Percentiles rank a stretch among this genome's conserved stretches.
Evolutionary conservation across 1,139 yeast genomes (phyloP).

Genomic region (Sugiyamaella novakii): DNA sequence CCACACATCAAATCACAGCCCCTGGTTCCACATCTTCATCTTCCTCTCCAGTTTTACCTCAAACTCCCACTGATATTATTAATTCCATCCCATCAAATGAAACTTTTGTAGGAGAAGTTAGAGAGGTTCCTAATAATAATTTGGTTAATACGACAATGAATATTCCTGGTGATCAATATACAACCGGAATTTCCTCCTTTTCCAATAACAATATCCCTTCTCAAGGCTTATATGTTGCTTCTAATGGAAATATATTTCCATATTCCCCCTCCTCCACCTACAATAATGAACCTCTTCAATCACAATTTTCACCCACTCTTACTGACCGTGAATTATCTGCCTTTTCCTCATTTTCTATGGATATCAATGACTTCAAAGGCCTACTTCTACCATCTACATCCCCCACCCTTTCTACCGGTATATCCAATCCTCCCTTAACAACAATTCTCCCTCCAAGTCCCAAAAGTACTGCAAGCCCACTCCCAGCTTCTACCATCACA

Average conservation of each 20-base stretch:
- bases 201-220: too few relatives aligned
- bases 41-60: slow-evolving; percentile 21
- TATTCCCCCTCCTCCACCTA: slow-evolving; percentile 1
- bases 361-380: slow-evolving; percentile 12
- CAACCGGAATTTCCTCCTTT: not conserved
- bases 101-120: slow-evolving; percentile 6
- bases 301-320: slow-evolving; percentile 13
- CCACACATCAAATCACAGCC: not conserved
- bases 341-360: slow-evolving; percentile 16
- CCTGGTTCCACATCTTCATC: slow-evolving; percentile 18
- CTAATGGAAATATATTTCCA: not conserved
- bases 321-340: slow-evolving; percentile 2
- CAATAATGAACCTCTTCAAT: not conserved
- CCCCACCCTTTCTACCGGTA: too few relatives aligned
- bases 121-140: not conserved
- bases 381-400: slow-evolving; percentile 6
- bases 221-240: not conserved
- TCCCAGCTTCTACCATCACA: not conserved
- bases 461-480: slow-evolving; percentile 12
- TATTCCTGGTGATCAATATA: not conserved
- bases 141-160: not conserved
- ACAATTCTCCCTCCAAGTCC: slow-evolving; percentile 15
- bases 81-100: slow-evolving; percentile 5
- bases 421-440: not conserved
- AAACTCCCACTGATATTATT: slow-evolving; percentile 19